Percentiles rank a stretch among this genome's conserved stretches.
phyloP scores from a whole-genome alignment of 106 monocot species.

The Dioscorea dumetorum region DNA sequence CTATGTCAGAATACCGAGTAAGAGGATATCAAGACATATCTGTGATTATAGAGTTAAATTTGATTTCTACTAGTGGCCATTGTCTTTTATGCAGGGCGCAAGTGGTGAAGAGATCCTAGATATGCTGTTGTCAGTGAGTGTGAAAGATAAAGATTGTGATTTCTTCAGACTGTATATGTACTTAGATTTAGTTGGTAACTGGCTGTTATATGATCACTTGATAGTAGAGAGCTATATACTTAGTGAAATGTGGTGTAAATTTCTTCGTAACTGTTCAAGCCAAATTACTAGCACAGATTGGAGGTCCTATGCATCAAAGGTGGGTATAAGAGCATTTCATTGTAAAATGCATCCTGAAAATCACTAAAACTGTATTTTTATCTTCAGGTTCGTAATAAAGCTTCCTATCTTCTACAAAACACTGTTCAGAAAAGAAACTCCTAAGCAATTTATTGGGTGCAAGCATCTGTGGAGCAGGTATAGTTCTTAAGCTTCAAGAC shows the following conservation, averaged over 20 bases:
- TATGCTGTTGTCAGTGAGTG: conserved; percentile 32
- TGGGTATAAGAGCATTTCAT: conserved; percentile 6
- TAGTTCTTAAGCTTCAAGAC: too few relatives aligned
- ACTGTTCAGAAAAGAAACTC: conserved; percentile 9
- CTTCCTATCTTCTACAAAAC: conserved; percentile 57
- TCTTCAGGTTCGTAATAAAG: conserved; percentile 55
- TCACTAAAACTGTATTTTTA: background rate
- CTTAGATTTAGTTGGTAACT: conserved; percentile 55
- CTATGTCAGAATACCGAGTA: too few relatives aligned
- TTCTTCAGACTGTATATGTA: conserved; percentile 61
- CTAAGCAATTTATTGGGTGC: background rate
- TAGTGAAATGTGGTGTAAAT: conserved; percentile 50
- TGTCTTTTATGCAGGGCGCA: too few relatives aligned
- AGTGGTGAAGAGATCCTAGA: conserved; percentile 39
- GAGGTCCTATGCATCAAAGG: conserved; percentile 88
- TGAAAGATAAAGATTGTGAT: conserved; percentile 74
- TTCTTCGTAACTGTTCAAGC: conserved; percentile 60
- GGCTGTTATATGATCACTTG: conserved; percentile 34
- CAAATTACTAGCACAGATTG: conserved; percentile 82
- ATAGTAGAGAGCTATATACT: conserved; percentile 25
- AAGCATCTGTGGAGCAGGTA: too few relatives aligned
- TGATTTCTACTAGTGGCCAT: too few relatives aligned
- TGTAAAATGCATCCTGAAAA: too few relatives aligned
- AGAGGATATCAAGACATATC: too few relatives aligned
- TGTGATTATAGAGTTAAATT: too few relatives aligned